Percentiles rank a stretch among this genome's conserved stretches.
phyloP scores from a whole-genome alignment of 257 asterid genomes.

The Henckelia pumila region DNA sequence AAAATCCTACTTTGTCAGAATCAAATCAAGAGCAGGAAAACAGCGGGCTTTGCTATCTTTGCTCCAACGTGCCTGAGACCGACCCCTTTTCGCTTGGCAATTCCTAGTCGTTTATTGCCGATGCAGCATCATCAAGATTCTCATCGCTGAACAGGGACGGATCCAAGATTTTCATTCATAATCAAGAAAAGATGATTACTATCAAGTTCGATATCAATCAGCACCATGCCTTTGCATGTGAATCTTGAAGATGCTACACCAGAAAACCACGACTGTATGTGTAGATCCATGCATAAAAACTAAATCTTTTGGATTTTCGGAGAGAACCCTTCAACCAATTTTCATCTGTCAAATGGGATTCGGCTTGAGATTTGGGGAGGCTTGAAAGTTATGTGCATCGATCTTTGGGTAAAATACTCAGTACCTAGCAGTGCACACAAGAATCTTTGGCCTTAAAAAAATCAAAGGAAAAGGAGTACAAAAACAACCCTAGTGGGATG shows the following conservation, averaged over 20 bases:
- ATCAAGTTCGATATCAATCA: background rate
- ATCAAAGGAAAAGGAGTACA: background rate
- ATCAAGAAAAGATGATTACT: background rate
- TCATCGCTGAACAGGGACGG: constrained; percentile 21
- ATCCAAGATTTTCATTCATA: background rate
- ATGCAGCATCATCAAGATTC: constrained; percentile 71
- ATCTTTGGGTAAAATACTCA: background rate
- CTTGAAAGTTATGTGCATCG: constrained; percentile 10
- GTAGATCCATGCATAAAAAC: constrained; percentile 33
- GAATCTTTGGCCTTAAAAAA: constrained; percentile 15
- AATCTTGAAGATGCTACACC: constrained; percentile 63
- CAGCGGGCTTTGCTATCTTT: background rate
- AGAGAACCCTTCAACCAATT: background rate
- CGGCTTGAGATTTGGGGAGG: background rate
- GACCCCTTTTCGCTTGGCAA: background rate
- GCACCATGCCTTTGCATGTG: constrained; percentile 32
- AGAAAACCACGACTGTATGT: constrained; percentile 43
- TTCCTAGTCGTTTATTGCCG: constrained; percentile 49
- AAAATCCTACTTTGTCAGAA: constrained; percentile 11
- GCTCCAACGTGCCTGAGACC: background rate
- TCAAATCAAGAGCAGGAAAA: constrained; percentile 2
- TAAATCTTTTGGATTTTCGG: constrained; percentile 16
- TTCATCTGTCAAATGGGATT: background rate
- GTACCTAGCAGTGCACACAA: constrained; percentile 10
- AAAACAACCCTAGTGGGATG: constrained; percentile 26